A percentile compares a stretch with the other conserved stretches of the same genome.
Conservation (phyloP, 2,329 filamentous ascomycete species). For the Diplocarpon mali region DNA sequence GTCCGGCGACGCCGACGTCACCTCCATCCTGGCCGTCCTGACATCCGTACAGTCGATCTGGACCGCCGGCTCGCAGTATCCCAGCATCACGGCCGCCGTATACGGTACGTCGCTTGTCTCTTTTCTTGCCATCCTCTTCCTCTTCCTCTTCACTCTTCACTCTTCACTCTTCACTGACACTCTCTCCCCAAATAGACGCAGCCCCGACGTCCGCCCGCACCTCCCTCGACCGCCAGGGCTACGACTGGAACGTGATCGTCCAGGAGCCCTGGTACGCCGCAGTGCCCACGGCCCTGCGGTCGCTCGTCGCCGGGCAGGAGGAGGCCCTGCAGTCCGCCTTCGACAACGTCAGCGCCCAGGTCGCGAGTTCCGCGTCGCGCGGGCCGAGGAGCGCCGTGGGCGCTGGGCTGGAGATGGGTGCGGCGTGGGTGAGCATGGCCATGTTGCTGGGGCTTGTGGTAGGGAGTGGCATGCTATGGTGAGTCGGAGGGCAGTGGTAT, state of each 20-base stretch:
- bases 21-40: background rate
- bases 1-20: background rate
- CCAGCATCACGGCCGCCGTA: conserved; percentile 1
- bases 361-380: background rate
- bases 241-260: conserved; percentile 5
- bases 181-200: background rate
- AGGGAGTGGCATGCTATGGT: too few relatives aligned
- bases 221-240: background rate
- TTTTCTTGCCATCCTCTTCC: background rate
- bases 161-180: background rate
- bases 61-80: background rate
- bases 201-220: background rate
- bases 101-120: background rate
- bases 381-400: background rate
- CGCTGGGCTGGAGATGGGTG: background rate
- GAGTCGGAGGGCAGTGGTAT: too few relatives aligned
- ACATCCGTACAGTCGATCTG: conserved; percentile 3
- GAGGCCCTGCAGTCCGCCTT: background rate
- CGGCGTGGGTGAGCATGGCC: too few relatives aligned
- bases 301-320: background rate
- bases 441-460: too few relatives aligned
- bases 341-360: background rate
- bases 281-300: background rate
- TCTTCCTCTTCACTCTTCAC: background rate
- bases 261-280: conserved; percentile 2